Percentiles rank a stretch among this genome's conserved stretches.
These are phyloP conservation scores for Moricandia arvensis DNA, from an alignment of 345 rosid species.

Conservation along the genomic window DNA sequence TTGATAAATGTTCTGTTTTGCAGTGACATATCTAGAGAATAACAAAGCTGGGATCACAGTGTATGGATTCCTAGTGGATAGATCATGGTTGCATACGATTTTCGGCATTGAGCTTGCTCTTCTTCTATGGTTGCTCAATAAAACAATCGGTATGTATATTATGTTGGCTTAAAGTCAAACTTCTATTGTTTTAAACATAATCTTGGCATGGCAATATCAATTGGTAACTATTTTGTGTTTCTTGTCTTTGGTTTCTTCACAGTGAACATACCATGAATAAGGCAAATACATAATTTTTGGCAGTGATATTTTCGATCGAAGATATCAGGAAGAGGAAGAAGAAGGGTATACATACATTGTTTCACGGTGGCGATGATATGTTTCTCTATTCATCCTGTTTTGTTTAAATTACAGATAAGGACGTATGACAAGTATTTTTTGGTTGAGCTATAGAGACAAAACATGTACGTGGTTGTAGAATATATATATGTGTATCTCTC, in stretches of 20 bases:
- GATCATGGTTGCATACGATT: constrained; percentile 81
- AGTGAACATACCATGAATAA: constrained; percentile 37
- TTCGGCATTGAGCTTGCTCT: constrained; percentile 79
- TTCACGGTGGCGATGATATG: background rate
- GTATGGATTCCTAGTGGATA: constrained; percentile 77
- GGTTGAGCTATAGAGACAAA: constrained; percentile 11
- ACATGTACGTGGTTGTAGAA: background rate
- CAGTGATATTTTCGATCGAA: constrained; percentile 5
- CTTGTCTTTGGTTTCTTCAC: background rate
- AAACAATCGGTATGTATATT: constrained; percentile 54
- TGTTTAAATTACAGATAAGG: constrained; percentile 4
- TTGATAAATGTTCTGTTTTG: constrained; percentile 18
- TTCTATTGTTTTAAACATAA: background rate
- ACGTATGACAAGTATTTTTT: constrained; percentile 11
- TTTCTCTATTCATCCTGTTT: background rate
- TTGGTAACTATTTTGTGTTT: constrained; percentile 10
- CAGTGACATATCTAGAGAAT: constrained; percentile 83
- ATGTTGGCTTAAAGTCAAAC: constrained; percentile 15
- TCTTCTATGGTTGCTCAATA: constrained; percentile 88
- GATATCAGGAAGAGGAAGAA: background rate
- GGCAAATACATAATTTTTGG: background rate
- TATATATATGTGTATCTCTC: background rate
- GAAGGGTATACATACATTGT: background rate
- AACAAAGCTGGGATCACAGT: constrained; percentile 87
- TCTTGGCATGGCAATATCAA: background rate